Conservation (phyloP, 148 eudicot genomes). For the Spergularia bocconei region DNA sequence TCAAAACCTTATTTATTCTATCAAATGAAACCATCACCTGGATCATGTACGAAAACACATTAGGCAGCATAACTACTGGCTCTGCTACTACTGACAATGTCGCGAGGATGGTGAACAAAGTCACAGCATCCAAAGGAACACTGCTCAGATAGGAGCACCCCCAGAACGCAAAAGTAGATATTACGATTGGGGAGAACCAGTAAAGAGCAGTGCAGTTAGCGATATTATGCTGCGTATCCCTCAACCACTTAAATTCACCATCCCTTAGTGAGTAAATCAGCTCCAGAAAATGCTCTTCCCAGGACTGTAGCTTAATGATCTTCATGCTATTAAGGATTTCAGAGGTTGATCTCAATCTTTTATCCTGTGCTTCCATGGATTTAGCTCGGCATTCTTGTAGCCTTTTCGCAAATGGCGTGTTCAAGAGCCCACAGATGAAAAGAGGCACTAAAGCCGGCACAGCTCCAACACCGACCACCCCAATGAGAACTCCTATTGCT, state of each 20-base stretch:
- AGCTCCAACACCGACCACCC: constrained; percentile 28
- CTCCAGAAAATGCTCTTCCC: constrained; percentile 52
- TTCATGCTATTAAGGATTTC: constrained; percentile 54
- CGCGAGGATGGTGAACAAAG: constrained; percentile 55
- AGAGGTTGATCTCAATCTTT: constrained; percentile 39
- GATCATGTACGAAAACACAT: constrained; percentile 41
- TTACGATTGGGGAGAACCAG: constrained; percentile 47
- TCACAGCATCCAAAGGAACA: constrained; percentile 39
- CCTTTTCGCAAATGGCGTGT: constrained; percentile 47
- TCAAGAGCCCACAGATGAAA: constrained; percentile 22
- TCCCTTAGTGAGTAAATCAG: constrained; percentile 35
- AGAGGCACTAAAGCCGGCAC: constrained; percentile 28
- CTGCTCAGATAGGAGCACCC: constrained; percentile 41
- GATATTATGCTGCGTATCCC: constrained; percentile 30
- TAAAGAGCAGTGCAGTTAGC: constrained; percentile 37
- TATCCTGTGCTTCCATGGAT: constrained; percentile 53
- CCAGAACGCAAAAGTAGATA: constrained; percentile 47
- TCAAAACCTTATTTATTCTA: constrained; percentile 41
- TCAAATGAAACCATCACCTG: constrained; percentile 51
- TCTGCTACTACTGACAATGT: constrained; percentile 53
- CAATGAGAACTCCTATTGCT: constrained; percentile 19
- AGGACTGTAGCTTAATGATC: constrained; percentile 57
- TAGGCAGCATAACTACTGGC: constrained; percentile 52
- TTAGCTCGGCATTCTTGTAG: constrained; percentile 43
- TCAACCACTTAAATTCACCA: constrained; percentile 36